Conservation (phyloP, 306 rosid genomes). For the Datisca glomerata region DNA sequence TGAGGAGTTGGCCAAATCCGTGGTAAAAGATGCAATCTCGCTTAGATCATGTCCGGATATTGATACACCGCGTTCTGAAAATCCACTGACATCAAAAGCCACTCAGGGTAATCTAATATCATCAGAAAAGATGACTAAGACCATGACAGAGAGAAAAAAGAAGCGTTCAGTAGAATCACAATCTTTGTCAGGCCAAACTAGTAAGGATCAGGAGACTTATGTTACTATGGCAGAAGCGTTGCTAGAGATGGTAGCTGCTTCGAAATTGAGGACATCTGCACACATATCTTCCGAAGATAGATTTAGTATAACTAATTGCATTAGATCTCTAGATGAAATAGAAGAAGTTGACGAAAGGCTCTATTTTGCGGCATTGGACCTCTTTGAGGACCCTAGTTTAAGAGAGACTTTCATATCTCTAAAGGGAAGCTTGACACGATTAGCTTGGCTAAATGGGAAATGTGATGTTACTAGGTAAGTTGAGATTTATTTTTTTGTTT, state of each 20-base stretch:
- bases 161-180: conserved; percentile 45
- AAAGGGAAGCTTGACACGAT: conserved; percentile 36
- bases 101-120: conserved; percentile 22
- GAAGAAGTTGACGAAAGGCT: conserved; percentile 36
- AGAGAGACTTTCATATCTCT: conserved; percentile 66
- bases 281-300: conserved; percentile 28
- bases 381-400: conserved; percentile 54
- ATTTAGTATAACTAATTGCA: conserved; percentile 63
- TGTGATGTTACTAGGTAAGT: too few relatives aligned
- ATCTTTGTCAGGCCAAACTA: conserved; percentile 18
- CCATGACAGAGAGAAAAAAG: conserved; percentile 36
- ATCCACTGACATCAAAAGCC: conserved; percentile 19
- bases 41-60: conserved; percentile 31
- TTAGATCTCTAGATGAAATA: conserved; percentile 63
- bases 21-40: conserved; percentile 19
- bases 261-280: conserved; percentile 31
- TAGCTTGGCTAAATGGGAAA: conserved; percentile 63
- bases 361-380: conserved; percentile 64
- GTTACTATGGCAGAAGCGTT: conserved; percentile 52
- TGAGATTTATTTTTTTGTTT: too few relatives aligned
- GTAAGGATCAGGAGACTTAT: conserved; percentile 35
- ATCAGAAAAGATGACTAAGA: conserved; percentile 32
- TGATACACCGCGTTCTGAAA: conserved; percentile 24
- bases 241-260: conserved; percentile 57
- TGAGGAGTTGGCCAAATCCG: conserved; percentile 48